Evolutionary conservation across 2,329 filamentous ascomycete species (phyloP), one percentile per base, ranked within the genome.

Genomic region (Mycosphaerelloides madeirae): DNA sequence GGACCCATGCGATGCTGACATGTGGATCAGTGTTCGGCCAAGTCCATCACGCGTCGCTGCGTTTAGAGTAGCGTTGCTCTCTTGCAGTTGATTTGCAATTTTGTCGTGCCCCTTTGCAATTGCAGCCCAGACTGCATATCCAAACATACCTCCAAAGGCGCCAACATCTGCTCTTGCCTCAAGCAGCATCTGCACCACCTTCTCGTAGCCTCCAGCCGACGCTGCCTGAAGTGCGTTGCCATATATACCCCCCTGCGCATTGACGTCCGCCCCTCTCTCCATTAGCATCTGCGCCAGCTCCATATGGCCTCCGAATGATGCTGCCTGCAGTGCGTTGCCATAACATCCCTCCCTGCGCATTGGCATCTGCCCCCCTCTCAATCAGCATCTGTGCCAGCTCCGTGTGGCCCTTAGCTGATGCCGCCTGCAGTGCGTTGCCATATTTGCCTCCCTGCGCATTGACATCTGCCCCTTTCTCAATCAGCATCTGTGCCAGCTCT

Each of bases 341-440:
- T 48, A 47, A 8, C 8, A 3, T 13, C 33, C n/a, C 38, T 18
- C 18, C 35, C 16, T 25, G 20, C 43, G 25, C 42, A 22, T 53
- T 46, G 19, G 52, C 41, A 29, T 52, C 37, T 16, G 47, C 49
- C n/a, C 50, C 52, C 8, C 33, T 20, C 4, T 53, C 46, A 9
- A 56, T 38, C 11, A 56, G 38, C 9, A 54, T 16, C 36, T 46
- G 38, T n/a, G 52, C 45, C 3, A 54, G 33, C 31, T 46, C 36
- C 18, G 13, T 29, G 31, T 48, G 25, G 25, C 37, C 48, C 11
- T 52, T 47, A 22, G 14, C 11, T 5, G 34, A 36, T 22, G 34
- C 34, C 16, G 7, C 34, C 34, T 11, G 11, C 9, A 34, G 31
- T 8, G 14, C 25, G 44, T 16, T 49, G 18, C 40, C 38, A 19